Percentiles rank a stretch among this genome's conserved stretches.
Evolutionary conservation across 2,329 filamentous ascomycete species (phyloP).

Genomic region (Aspergillus sp.): DNA sequence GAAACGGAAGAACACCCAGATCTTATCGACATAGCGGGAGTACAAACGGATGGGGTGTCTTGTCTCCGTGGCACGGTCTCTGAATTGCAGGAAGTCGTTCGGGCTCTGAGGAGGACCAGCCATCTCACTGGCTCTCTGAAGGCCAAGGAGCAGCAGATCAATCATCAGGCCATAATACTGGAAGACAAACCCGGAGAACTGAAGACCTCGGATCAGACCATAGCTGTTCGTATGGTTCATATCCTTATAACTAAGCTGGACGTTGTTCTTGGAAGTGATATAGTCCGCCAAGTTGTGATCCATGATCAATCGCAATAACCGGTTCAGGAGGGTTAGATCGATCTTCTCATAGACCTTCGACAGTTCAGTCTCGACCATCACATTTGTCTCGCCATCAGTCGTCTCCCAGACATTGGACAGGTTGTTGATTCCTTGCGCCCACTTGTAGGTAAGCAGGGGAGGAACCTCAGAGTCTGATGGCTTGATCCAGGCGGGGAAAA

Average conservation of each 20-base stretch:
- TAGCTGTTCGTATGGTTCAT: constrained; percentile 99
- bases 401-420: constrained; percentile 92
- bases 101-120: constrained; percentile 89
- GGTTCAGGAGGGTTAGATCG: constrained; percentile 91
- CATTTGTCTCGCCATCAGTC: constrained; percentile 91
- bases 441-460: constrained; percentile 92
- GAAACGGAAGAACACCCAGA: constrained; percentile 97
- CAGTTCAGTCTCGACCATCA: constrained; percentile 96
- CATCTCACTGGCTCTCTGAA: constrained; percentile 96
- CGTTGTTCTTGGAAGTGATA: constrained; percentile 99
- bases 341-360: constrained; percentile 99
- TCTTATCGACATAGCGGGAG: constrained; percentile 94
- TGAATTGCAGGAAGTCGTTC: constrained; percentile 97
- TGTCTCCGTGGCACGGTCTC: constrained; percentile 85
- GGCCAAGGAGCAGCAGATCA: constrained; percentile 83
- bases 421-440: constrained; percentile 99
- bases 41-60: constrained; percentile 97
- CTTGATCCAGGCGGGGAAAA: constrained; percentile 99
- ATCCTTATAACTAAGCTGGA: constrained; percentile 98
- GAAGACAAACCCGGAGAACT: constrained; percentile 98
- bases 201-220: constrained; percentile 94
- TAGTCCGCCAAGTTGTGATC: constrained; percentile 99
- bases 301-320: constrained; percentile 92
- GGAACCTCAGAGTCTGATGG: constrained; percentile 97
- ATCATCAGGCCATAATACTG: constrained; percentile 97